A percentile compares a stretch with the other conserved stretches of the same genome.
Evolutionary conservation across 2,329 filamentous ascomycete genomes (phyloP).

Genomic region (Aspergillus novoparasiticus): DNA sequence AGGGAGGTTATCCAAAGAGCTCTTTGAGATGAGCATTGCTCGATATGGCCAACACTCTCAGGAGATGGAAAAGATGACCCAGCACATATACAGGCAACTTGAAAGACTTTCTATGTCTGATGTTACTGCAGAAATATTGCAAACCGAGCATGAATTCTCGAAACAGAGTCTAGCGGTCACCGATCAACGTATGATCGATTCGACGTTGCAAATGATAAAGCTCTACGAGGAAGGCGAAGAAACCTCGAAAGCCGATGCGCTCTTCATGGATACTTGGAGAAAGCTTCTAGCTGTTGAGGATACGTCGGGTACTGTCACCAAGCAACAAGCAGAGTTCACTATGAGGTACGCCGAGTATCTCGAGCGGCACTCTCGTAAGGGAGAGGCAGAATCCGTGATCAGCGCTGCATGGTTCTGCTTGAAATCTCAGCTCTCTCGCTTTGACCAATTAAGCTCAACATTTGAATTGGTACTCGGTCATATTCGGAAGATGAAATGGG

Average conservation of each 20-base stretch:
- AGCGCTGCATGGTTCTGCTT: slow-evolving; percentile 1
- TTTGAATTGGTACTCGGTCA: background rate
- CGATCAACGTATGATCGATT: slow-evolving; percentile 1
- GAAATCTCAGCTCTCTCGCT: background rate
- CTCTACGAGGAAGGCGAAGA: slow-evolving; percentile 1
- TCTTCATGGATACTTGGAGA: slow-evolving; percentile 2
- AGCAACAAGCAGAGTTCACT: slow-evolving; percentile 3
- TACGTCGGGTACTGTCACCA: background rate
- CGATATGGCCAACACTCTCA: background rate
- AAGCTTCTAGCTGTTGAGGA: background rate
- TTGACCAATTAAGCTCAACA: background rate
- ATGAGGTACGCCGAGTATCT: background rate
- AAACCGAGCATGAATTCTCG: slow-evolving; percentile 2
- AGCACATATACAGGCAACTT: slow-evolving; percentile 1
- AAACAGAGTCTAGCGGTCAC: background rate
- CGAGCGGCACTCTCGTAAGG: background rate
- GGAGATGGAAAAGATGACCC: background rate
- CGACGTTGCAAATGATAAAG: background rate
- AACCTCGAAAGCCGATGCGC: background rate
- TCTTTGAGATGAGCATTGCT: background rate
- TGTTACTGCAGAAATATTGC: background rate
- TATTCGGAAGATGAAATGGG: slow-evolving; percentile 4
- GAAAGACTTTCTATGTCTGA: background rate
- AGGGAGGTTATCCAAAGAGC: background rate
- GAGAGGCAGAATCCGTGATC: background rate